Conservation (phyloP, 495 filamentous ascomycete genomes). For the Penicillium pancosmium region DNA sequence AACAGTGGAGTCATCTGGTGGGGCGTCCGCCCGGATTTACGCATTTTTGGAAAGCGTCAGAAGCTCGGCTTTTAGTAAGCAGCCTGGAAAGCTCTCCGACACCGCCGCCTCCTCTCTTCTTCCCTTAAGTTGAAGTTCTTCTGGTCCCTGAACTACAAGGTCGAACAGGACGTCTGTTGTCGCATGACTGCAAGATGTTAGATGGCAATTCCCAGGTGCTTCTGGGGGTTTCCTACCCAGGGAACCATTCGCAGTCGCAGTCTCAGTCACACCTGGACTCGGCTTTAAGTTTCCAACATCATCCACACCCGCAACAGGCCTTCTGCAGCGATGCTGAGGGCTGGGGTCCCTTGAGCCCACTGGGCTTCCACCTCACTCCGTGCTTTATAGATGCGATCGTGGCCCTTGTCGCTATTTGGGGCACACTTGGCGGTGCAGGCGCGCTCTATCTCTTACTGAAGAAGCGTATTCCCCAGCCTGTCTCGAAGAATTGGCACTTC, state of each 20-base stretch:
- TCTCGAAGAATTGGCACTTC: slow-evolving; percentile 92
- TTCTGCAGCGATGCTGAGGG: slow-evolving; percentile 88
- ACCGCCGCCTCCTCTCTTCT: slow-evolving; percentile 17
- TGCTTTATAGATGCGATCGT: slow-evolving; percentile 93
- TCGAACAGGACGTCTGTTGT: slow-evolving; percentile 16
- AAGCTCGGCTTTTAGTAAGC: slow-evolving; percentile 31
- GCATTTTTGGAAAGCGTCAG: slow-evolving; percentile 9
- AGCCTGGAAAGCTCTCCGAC: slow-evolving; percentile 17
- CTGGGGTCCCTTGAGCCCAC: slow-evolving; percentile 88
- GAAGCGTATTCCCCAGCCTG: slow-evolving; percentile 60
- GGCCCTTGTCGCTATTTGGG: slow-evolving; percentile 71
- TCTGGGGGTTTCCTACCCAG: slow-evolving; percentile 39
- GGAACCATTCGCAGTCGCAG: slow-evolving; percentile 33
- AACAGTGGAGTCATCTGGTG: not conserved
- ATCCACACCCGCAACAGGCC: slow-evolving; percentile 54
- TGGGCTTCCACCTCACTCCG: slow-evolving; percentile 89
- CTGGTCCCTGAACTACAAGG: slow-evolving; percentile 16
- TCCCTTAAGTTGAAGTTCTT: slow-evolving; percentile 3
- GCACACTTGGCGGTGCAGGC: slow-evolving; percentile 72
- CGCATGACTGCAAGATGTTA: slow-evolving; percentile 43
- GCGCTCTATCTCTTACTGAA: slow-evolving; percentile 78
- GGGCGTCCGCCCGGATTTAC: slow-evolving; percentile 9
- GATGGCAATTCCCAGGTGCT: slow-evolving; percentile 48
- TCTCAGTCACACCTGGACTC: slow-evolving; percentile 33
- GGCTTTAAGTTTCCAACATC: slow-evolving; percentile 29